Evolutionary conservation across 192 early-diverging fungal genomes (phyloP).

Genomic region (Rhizophagus prolifer): DNA sequence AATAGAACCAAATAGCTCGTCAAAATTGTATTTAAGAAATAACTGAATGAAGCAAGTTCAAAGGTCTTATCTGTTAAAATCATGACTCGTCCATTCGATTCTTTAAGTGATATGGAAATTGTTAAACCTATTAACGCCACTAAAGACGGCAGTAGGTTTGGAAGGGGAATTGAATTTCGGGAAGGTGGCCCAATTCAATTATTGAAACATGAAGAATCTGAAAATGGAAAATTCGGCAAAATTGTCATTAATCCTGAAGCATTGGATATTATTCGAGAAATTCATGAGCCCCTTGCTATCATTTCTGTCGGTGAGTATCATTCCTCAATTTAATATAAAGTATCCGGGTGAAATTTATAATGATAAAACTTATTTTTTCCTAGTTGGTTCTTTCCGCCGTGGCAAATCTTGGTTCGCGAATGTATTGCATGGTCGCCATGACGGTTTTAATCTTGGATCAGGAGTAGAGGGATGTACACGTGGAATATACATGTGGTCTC

Average conservation of each 20-base stretch:
- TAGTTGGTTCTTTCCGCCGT: conserved; percentile 12
- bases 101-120: too few species aligned
- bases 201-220: background rate
- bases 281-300: conserved; percentile 8
- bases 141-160: background rate
- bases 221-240: too few species aligned
- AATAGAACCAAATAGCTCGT: too few species aligned
- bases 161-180: background rate
- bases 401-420: conserved; percentile 21
- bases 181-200: background rate
- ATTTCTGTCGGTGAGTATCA: conserved; percentile 1
- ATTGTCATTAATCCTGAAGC: background rate
- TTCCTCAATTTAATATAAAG: background rate
- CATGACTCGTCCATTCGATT: too few species aligned
- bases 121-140: too few species aligned
- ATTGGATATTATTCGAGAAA: conserved; percentile 4
- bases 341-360: too few species aligned
- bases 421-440: conserved; percentile 10
- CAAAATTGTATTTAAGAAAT: too few species aligned
- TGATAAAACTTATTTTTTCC: too few species aligned
- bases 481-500: conserved; percentile 21
- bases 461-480: conserved; percentile 8
- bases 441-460: background rate
- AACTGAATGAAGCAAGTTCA: too few species aligned
- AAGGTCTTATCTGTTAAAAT: too few species aligned